Evolutionary conservation across 768 basidiomycete species (phyloP), one percentile per base, ranked within the genome.

Genomic region (Mycena capillaripes): DNA sequence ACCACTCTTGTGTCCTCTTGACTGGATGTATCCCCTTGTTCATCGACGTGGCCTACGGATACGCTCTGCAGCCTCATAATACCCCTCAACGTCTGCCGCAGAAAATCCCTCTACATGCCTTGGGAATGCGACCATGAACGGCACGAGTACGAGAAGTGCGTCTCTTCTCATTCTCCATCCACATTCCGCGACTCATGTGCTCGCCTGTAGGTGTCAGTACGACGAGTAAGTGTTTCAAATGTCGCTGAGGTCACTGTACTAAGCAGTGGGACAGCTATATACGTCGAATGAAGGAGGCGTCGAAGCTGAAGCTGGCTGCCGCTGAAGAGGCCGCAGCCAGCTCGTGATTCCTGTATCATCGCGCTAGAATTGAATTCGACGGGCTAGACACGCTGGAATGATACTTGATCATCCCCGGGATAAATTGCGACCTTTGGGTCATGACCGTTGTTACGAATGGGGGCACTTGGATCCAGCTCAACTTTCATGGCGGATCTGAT

Each of bases 61-160:
- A 55, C 48, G 53, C 66, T 58, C n/a, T 52, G 44, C 76, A 98
- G 96, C 65, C 86, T 97, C 30, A 85, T 97, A 74, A 89, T 98
- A 60, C 96, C 96, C 25, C 85, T 98, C 70, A 97, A 98, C 79
- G 84, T 91, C 73, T 98, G 96, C 82, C 90, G 96, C 76, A 91
- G 89, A 81, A 86, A 94, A 78, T 90, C 89, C 59, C 84, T 83
- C 61, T 98, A 96, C 81, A 81, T 94, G 77, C 92, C 95, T n/a
- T 98, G 96, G 96, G 92, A 97, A 75, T 97, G 96, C 81, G 94
- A 96, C 80, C 91, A 96, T 75, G 93, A 97, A 84, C 87, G 92
- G 72, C 93, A 95, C 80, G 86, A 86, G 38, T 95, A 97, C 79
- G 95, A 97, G 85, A 91, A 94, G 95, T 94, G 79, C 77, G 91